Percentiles rank a stretch among this genome's conserved stretches.
Conservation (phyloP, 2,329 filamentous ascomycete genomes). For the Cytospora mali region DNA sequence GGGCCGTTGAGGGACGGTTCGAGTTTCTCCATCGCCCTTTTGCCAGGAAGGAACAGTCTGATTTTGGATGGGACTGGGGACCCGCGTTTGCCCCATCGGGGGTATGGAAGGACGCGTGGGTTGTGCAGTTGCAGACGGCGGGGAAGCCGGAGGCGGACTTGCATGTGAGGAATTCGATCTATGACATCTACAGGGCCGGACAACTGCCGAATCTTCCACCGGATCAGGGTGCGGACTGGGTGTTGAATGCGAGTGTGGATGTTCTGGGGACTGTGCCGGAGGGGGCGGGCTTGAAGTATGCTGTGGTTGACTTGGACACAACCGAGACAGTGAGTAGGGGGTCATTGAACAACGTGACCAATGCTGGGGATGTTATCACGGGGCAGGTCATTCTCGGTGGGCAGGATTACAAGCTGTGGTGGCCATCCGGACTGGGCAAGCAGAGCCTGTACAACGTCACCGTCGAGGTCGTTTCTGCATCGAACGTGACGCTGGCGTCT, state of each 20-base stretch:
- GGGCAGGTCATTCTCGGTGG: constrained; percentile 49
- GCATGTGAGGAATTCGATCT: constrained; percentile 45
- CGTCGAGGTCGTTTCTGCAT: constrained; percentile 46
- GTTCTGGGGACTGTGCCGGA: constrained; percentile 52
- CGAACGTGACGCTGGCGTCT: constrained; percentile 42
- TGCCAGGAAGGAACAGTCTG: constrained; percentile 62
- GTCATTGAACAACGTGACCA: constrained; percentile 43
- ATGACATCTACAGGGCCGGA: constrained; percentile 61
- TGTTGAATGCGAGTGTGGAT: constrained; percentile 64
- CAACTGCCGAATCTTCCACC: constrained; percentile 62
- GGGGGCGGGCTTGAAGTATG: constrained; percentile 48
- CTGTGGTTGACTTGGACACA: constrained; percentile 45
- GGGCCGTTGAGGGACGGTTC: constrained; percentile 48
- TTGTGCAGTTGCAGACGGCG: constrained; percentile 50
- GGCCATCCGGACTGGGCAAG: constrained; percentile 58
- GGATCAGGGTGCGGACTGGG: constrained; percentile 59
- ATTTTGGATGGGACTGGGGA: constrained; percentile 69
- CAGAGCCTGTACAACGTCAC: constrained; percentile 62
- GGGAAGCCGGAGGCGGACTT: constrained; percentile 36
- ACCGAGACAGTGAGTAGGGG: constrained; percentile 44
- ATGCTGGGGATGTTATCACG: constrained; percentile 48
- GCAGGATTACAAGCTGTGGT: constrained; percentile 58
- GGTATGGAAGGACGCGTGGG: constrained; percentile 61
- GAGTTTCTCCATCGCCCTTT: constrained; percentile 58
- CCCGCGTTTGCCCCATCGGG: constrained; percentile 64